Evolutionary conservation across 176 grass and related monocot genomes (phyloP), one percentile per base, ranked within the genome.

Genomic region (Tillandsia fasciculata): DNA sequence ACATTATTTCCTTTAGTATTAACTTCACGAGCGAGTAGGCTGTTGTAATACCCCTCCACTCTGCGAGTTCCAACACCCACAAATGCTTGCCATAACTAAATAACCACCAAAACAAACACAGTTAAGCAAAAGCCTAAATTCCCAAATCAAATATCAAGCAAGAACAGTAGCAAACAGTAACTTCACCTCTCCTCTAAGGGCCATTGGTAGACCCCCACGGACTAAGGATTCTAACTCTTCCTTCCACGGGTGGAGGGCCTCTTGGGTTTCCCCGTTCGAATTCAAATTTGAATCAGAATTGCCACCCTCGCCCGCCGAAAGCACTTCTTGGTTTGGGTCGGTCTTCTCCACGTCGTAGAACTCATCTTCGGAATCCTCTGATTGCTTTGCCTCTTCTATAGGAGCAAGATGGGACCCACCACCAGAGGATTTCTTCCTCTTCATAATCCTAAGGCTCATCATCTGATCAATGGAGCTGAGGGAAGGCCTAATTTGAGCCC

Each of bases 31-130:
- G 69, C 82, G 72, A 94, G 87, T 79, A 99, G 84, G 49, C 73
- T 74, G 70, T 87, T 70, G 15, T 99, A 99, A 70, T 99, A 99
- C 49, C 90, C 90, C 76, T 93, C 86, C 51, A 88, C 49, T 52
- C 95, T 84, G 77, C 87, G 90, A 84, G 82, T 82, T 80, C 95
- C 87, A 65, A 92, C 84, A 84, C 90, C 90, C 73, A 88, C 78
- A 90, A 99, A 99, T 51, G 95, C 90, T 99, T 99, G 95, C 95
- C 95, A 99, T 57, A 99, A 78, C 95, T 99, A 73, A 49, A 78
- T 68, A 63, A 56, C 29, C 53, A 22, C 49, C n/a, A 74, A 56
- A 47, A 52, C 49, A 53, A 49, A 52, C 8, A 79, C 56, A 15
- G 9, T 57, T 61, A 18, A 9, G 22, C 10, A 61, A 61, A 61